Percentiles rank a stretch among this genome's conserved stretches.
These are phyloP conservation scores for Amoebophrya sp. DNA, from an alignment of 169 alveolate genomes.

Conservation along the genomic window DNA sequence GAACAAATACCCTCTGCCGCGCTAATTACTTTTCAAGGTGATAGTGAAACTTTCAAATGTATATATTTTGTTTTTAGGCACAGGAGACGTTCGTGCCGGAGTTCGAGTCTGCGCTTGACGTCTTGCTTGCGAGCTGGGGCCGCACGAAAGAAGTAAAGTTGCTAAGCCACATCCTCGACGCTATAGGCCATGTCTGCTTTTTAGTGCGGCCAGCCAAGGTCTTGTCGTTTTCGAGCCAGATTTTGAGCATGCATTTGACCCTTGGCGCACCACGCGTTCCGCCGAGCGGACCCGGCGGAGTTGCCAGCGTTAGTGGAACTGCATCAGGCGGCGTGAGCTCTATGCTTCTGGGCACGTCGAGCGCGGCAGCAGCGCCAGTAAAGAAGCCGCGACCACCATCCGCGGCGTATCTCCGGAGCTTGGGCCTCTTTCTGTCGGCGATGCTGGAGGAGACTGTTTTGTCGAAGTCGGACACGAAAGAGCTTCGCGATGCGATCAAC, in stretches of 20 bases:
- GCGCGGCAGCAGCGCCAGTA: not conserved
- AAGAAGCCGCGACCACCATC: not conserved
- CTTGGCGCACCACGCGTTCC: too few relatives aligned
- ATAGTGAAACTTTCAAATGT: too few relatives aligned
- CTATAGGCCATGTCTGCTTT: slow-evolving; percentile 8
- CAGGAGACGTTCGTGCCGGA: too few relatives aligned
- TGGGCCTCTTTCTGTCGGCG: not conserved
- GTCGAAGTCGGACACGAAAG: not conserved
- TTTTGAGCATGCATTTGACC: not conserved
- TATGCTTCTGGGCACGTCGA: not conserved
- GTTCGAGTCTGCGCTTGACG: not conserved
- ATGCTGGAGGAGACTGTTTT: too few relatives aligned
- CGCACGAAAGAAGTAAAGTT: not conserved
- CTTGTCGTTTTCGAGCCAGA: not conserved
- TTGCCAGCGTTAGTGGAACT: too few relatives aligned
- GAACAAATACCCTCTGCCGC: too few relatives aligned
- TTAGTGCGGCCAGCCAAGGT: not conserved
- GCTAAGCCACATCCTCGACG: not conserved
- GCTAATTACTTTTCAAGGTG: too few relatives aligned
- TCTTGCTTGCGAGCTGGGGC: not conserved
- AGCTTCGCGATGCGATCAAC: not conserved
- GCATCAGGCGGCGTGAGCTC: too few relatives aligned
- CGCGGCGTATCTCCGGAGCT: not conserved
- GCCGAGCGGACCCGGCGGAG: too few relatives aligned
- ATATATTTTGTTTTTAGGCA: too few relatives aligned